Base-by-base conservation (phyloP, 139 green algal species). In the Pleodorina starrii region DNA sequence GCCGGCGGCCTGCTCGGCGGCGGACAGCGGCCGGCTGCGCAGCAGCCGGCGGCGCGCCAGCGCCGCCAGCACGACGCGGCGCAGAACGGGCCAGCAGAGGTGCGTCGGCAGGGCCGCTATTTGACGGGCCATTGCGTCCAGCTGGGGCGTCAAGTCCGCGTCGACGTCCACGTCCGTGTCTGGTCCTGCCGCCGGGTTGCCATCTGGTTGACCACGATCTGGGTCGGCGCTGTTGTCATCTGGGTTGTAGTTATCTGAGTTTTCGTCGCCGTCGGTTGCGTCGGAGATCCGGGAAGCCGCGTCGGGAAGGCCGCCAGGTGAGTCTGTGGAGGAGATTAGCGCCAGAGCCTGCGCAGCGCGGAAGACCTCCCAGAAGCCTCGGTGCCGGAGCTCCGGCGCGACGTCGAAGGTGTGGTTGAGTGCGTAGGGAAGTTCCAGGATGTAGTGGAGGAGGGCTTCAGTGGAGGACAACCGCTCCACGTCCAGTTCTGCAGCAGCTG, bases 41-140 rank as follows among this genome's bases (percentile, higher is more conserved):
- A 1, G 11, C 0, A 82, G 27, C 10, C 84, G 84, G 14, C 48
- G 69, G 29, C 60, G 84, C 69, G 73, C 38, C 16, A 89, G 14
- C 0, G 69, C 84, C 0, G 48, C 84, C 9, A 74, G 25, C 1
- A 89, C 36, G 11, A 89, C 5, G 69, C 84, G 84, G 11, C 84
- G 84, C 25, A 77, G 48, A 16, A 89, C 50, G 1, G 84, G 69
- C 84, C 84, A 89, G 50, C 69, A 82, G 46, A 89, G 50, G 25
- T 89, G 48, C 2, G 46, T 74, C 16, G 48, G 35, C 35, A 89
- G 69, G 48, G 29, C 7, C 0, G 69, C 48, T 4, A 89, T 69
- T n/a, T 46, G 32, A 48, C 21, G 21, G 6, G 68, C 12, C 5
- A 89, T 27, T 6, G 25, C 6, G 1, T 43, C 44, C 25, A 89